Conservation (phyloP, 2,329 filamentous ascomycete species). For the Pseudogymnoascus sp. region DNA sequence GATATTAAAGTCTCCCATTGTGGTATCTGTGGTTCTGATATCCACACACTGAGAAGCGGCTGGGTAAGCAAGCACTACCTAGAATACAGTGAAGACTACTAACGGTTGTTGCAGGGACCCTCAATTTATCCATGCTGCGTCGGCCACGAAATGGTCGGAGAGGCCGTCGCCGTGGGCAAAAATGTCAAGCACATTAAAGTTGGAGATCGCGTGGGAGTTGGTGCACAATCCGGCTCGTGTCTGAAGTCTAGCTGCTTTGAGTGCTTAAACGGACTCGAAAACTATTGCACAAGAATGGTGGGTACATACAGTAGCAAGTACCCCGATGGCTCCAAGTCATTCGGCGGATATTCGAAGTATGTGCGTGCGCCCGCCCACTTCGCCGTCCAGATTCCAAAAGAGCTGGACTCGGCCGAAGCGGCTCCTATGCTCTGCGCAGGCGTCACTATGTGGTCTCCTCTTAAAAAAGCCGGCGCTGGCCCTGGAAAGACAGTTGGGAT, state of each 20-base stretch:
- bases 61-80: conserved; percentile 15
- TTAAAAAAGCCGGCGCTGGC: conserved; percentile 60
- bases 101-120: conserved; percentile 26
- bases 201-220: conserved; percentile 49
- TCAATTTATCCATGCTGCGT: conserved; percentile 37
- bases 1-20: conserved; percentile 45
- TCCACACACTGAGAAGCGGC: conserved; percentile 25
- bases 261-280: conserved; percentile 40
- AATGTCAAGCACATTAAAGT: conserved; percentile 38
- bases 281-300: conserved; percentile 35
- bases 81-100: not conserved
- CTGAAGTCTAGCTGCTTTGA: conserved; percentile 41
- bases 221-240: conserved; percentile 45
- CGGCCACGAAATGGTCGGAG: conserved; percentile 47
- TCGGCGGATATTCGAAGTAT: conserved; percentile 41
- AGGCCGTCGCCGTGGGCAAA: conserved; percentile 39
- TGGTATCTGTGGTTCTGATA: conserved; percentile 38
- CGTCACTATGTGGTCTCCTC: conserved; percentile 64
- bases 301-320: conserved; percentile 40
- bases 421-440: conserved; percentile 74
- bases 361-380: conserved; percentile 52
- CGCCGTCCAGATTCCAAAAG: conserved; percentile 51
- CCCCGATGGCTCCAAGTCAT: conserved; percentile 33
- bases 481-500: conserved; percentile 67
- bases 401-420: conserved; percentile 40